These are phyloP conservation scores for Niebla homalea DNA, from an alignment of 495 filamentous ascomycete species.

Conservation along the genomic window DNA sequence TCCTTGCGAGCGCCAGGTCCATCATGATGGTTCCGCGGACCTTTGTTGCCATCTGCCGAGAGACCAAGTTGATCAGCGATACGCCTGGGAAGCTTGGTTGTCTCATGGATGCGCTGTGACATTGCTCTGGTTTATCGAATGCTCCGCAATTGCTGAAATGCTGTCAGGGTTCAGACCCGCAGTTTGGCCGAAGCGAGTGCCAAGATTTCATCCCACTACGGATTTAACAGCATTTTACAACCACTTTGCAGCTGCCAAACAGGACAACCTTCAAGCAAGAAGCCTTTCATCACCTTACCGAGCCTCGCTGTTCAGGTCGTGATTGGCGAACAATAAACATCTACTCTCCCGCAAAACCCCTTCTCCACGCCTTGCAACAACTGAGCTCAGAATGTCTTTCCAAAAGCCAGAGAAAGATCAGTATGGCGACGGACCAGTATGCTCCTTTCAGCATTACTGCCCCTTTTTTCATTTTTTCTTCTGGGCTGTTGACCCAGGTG, in stretches of 20 bases:
- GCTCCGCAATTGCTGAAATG: no score
- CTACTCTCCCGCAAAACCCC: not conserved
- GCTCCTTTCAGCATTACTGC: conserved; percentile 15
- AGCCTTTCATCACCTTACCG: conserved; percentile 76
- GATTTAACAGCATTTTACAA: not conserved
- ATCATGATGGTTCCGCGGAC: conserved; percentile 27
- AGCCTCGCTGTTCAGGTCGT: conserved; percentile 51
- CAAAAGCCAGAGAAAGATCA: conserved; percentile 86
- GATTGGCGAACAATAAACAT: conserved; percentile 32
- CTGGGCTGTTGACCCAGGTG: conserved; percentile 1
- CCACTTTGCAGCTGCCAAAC: conserved; percentile 14
- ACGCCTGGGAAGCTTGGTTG: conserved; percentile 48
- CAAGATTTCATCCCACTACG: conserved; percentile 19
- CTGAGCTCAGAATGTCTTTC: conserved; percentile 67
- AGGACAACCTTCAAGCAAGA: conserved; percentile 23
- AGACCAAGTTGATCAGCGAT: conserved; percentile 47
- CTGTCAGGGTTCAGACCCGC: not conserved
- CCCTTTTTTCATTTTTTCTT: not conserved
- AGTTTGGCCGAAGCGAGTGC: conserved; percentile 13
- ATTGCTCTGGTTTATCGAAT: conserved; percentile 15
- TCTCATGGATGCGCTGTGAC: conserved; percentile 36
- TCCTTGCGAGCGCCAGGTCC: conserved; percentile 43
- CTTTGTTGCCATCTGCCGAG: conserved; percentile 23
- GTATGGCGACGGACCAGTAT: conserved; percentile 68
- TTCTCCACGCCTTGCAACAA: conserved; percentile 3